These are phyloP conservation scores for Melanogaster broomeanus DNA, from an alignment of 768 basidiomycete genomes.

Conservation along the genomic window DNA sequence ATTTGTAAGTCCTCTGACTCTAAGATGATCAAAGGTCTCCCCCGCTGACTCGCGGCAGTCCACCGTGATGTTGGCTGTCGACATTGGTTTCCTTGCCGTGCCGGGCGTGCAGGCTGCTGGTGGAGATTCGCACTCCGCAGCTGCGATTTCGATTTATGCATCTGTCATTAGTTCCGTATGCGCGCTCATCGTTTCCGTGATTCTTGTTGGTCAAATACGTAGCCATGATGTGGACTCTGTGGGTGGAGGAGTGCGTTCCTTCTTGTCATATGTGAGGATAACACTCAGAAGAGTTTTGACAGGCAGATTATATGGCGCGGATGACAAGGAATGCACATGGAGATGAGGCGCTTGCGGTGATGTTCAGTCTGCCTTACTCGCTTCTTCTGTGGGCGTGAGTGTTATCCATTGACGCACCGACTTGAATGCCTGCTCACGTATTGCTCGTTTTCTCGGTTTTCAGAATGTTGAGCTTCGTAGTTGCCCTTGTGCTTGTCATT, in stretches of 20 bases:
- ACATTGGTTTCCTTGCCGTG: slow-evolving; percentile 55
- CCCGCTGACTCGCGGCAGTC: slow-evolving; percentile 30
- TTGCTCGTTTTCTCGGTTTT: too few relatives aligned
- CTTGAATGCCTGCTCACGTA: too few relatives aligned
- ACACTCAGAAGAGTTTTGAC: background rate
- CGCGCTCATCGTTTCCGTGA: too few relatives aligned
- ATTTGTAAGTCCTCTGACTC: slow-evolving; percentile 36
- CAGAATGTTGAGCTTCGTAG: background rate
- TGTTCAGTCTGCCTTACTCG: slow-evolving; percentile 33
- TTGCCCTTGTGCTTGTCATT: background rate
- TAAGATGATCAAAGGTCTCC: too few relatives aligned
- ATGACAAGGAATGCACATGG: slow-evolving; percentile 13
- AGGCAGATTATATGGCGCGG: slow-evolving; percentile 25
- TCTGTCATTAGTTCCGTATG: slow-evolving; percentile 33
- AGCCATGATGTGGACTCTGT: too few relatives aligned
- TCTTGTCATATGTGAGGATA: background rate
- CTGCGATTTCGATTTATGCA: slow-evolving; percentile 36
- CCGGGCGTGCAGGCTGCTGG: slow-evolving; percentile 24
- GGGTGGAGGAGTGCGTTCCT: too few relatives aligned
- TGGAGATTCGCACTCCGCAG: slow-evolving; percentile 15
- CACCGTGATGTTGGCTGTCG: slow-evolving; percentile 51
- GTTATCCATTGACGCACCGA: background rate
- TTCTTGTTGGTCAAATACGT: too few relatives aligned
- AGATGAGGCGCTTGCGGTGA: slow-evolving; percentile 27
- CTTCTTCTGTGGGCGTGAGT: slow-evolving; percentile 32